These are phyloP conservation scores for Globisporangium cederbergense DNA, from an alignment of 352 stramenopile species.

Conservation along the genomic window DNA sequence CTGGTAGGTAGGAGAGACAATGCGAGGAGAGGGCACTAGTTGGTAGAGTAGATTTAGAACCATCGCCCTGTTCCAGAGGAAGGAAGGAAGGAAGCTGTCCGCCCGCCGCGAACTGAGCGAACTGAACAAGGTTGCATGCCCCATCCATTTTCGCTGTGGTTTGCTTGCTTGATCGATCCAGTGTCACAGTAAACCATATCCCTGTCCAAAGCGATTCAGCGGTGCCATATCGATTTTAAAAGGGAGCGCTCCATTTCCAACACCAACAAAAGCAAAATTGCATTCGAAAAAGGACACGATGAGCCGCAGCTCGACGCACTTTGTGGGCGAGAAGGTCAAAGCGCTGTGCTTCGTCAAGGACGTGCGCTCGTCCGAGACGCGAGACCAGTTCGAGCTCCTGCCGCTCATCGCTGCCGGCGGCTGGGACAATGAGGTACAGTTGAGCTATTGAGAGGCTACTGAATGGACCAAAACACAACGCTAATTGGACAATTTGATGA, in stretches of 20 bases:
- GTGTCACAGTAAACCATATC: not conserved
- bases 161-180: not conserved
- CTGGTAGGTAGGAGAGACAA: not conserved
- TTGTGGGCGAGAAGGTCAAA: constrained; percentile 58
- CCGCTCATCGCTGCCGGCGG: constrained; percentile 55
- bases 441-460: not conserved
- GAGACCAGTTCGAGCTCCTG: constrained; percentile 34
- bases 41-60: constrained; percentile 10
- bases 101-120: not conserved
- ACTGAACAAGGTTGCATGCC: not conserved
- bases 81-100: no score
- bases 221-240: not conserved
- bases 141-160: not conserved
- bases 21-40: not conserved
- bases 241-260: constrained; percentile 7
- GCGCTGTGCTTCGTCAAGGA: constrained; percentile 64
- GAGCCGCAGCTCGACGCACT: constrained; percentile 49
- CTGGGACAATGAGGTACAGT: constrained; percentile 49
- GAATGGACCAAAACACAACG: not conserved
- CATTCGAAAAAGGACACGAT: constrained; percentile 3
- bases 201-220: not conserved
- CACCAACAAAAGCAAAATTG: not conserved
- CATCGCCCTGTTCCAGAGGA: not conserved
- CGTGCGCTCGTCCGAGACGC: constrained; percentile 34
- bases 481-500: not conserved